Conservation (phyloP, 2,329 filamentous ascomycete genomes). For the Diaporthe velutina region DNA sequence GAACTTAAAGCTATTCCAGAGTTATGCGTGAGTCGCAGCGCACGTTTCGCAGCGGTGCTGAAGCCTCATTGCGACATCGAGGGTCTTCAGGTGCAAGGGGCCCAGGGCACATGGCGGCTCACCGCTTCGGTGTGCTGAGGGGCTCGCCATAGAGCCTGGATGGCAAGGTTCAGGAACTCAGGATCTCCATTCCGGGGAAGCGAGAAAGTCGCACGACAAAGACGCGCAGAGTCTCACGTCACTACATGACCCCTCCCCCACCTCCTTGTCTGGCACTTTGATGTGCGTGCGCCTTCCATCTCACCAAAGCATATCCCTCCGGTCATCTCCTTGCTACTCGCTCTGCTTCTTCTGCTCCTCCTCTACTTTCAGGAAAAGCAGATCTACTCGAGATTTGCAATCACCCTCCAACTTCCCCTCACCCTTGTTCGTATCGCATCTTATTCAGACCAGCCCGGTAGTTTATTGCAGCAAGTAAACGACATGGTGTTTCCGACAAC, state of each 20-base stretch:
- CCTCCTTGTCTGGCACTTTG: background rate
- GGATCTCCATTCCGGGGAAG: conserved; percentile 29
- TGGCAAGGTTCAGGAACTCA: conserved; percentile 30
- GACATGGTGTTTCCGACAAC: conserved; percentile 13
- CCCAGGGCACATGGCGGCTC: background rate
- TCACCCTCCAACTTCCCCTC: background rate
- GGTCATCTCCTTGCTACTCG: conserved; percentile 22
- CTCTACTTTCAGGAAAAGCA: background rate
- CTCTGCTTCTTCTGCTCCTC: conserved; percentile 2
- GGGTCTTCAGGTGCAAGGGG: conserved; percentile 18
- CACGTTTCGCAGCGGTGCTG: conserved; percentile 29
- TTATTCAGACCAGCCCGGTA: background rate
- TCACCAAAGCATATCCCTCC: conserved; percentile 4
- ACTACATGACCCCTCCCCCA: conserved; percentile 23
- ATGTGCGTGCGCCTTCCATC: conserved; percentile 14
- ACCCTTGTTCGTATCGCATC: background rate
- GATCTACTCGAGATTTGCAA: conserved; percentile 17
- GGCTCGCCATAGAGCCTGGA: conserved; percentile 4
- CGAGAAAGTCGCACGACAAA: conserved; percentile 23
- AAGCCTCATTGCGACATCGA: conserved; percentile 32
- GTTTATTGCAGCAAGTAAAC: conserved; percentile 12
- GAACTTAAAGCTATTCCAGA: conserved; percentile 14
- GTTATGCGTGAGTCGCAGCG: conserved; percentile 21
- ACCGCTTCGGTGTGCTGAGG: conserved; percentile 22
- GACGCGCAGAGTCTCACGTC: conserved; percentile 32